These are phyloP conservation scores for Bifiguratus adelaidae DNA, from an alignment of 192 early-diverging fungal genomes.

Conservation along the genomic window DNA sequence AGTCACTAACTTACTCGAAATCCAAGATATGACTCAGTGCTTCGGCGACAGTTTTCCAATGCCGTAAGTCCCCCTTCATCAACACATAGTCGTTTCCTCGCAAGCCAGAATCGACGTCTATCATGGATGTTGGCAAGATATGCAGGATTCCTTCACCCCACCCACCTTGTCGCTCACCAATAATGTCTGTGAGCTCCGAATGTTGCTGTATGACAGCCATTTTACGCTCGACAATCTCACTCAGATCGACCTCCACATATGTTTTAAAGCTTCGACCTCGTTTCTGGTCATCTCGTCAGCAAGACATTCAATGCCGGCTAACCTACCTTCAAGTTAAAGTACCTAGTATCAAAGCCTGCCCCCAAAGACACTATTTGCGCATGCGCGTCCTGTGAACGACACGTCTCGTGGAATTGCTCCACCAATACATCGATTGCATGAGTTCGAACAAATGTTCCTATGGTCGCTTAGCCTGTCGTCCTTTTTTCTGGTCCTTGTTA, in stretches of 20 bases:
- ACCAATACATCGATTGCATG: slow-evolving; percentile 54
- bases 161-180: not conserved
- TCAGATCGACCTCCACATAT: slow-evolving; percentile 10
- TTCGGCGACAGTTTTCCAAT: not conserved
- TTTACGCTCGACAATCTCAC: not conserved
- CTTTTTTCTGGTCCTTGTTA: slow-evolving; percentile 3
- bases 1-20: not conserved
- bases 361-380: slow-evolving; percentile 87
- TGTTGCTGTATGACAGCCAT: not conserved
- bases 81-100: slow-evolving; percentile 5
- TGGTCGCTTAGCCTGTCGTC: not conserved
- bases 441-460: slow-evolving; percentile 73
- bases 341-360: slow-evolving; percentile 89
- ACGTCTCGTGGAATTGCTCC: slow-evolving; percentile 41
- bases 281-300: no score
- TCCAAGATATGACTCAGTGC: not conserved
- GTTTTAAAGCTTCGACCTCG: slow-evolving; percentile 10
- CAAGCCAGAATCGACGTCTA: slow-evolving; percentile 13
- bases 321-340: slow-evolving; percentile 64
- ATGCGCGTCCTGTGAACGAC: slow-evolving; percentile 17
- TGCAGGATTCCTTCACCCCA: not conserved
- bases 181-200: no score
- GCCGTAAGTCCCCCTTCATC: not conserved
- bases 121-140: not conserved
- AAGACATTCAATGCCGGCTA: no score